phyloP scores from a whole-genome alignment of 2,329 filamentous ascomycete species.

The Ascomycota sp. region DNA sequence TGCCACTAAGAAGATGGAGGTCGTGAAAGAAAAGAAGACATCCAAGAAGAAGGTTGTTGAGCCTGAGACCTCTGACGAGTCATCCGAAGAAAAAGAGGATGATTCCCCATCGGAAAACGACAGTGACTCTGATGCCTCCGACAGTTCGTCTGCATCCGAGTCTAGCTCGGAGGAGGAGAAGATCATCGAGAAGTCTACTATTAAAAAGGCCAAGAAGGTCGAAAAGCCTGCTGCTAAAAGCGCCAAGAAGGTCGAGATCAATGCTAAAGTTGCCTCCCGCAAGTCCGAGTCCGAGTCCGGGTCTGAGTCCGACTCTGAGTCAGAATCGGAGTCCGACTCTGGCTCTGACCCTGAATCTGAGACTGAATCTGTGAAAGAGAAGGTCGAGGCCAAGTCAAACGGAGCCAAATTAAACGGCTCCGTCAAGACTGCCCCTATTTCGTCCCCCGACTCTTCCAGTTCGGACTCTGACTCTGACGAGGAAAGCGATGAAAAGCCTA shows the following conservation, averaged over 20 bases:
- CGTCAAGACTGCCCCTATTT: constrained; percentile 12
- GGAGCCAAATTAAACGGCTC: constrained; percentile 7
- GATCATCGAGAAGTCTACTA: neutral
- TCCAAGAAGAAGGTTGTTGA: constrained; percentile 24
- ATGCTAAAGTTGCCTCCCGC: neutral
- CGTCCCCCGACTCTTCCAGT: constrained; percentile 11
- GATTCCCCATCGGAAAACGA: neutral
- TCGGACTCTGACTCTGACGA: constrained; percentile 14
- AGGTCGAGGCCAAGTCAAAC: constrained; percentile 6
- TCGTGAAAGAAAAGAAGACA: constrained; percentile 20
- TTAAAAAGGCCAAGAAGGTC: constrained; percentile 4
- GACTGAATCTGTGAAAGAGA: constrained; percentile 16
- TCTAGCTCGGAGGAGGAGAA: constrained; percentile 8
- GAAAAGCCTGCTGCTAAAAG: neutral
- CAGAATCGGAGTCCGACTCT: constrained; percentile 10
- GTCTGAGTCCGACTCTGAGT: constrained; percentile 10
- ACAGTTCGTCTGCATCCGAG: constrained; percentile 1
- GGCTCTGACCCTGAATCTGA: constrained; percentile 17
- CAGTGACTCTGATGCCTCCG: constrained; percentile 6
- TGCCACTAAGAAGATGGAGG: constrained; percentile 23
- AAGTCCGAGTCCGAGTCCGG: constrained; percentile 14
- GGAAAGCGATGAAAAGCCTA: constrained; percentile 5
- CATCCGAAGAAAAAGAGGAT: constrained; percentile 10
- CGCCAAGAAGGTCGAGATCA: neutral
- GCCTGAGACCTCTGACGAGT: constrained; percentile 16